A percentile compares a stretch with the other conserved stretches of the same genome.
Evolutionary conservation across 2,329 filamentous ascomycete genomes (phyloP).

Genomic region (Venturia pyrina): DNA sequence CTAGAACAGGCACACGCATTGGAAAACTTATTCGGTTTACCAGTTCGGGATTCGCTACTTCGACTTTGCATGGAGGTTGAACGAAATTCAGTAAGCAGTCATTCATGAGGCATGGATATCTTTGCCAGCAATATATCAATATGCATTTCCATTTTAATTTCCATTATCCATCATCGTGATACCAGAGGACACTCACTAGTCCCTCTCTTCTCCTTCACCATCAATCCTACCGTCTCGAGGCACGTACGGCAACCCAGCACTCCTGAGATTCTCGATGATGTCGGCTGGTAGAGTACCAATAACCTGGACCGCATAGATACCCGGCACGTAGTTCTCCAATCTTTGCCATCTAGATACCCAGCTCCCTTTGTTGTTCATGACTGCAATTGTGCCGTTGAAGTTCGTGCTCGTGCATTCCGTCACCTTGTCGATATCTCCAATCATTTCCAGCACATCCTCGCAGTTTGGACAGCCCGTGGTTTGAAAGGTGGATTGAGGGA

Average conservation of each 20-base stretch:
- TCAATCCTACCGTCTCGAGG: constrained; percentile 32
- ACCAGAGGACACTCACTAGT: background rate
- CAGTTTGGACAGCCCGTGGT: constrained; percentile 91
- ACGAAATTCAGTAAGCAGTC: background rate
- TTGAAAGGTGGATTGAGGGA: constrained; percentile 72
- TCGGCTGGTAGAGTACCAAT: constrained; percentile 61
- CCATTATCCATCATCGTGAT: background rate
- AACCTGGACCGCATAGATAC: constrained; percentile 92
- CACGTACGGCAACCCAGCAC: constrained; percentile 51
- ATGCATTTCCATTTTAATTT: background rate
- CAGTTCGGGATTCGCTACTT: too few relatives aligned
- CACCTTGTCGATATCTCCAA: constrained; percentile 68
- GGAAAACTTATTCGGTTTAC: too few relatives aligned
- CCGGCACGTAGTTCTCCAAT: constrained; percentile 75
- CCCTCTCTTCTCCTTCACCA: constrained; percentile 1
- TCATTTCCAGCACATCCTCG: constrained; percentile 80
- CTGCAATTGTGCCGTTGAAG: constrained; percentile 82
- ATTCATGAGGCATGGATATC: background rate
- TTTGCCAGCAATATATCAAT: background rate
- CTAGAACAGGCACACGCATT: too few relatives aligned
- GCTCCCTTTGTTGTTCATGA: constrained; percentile 70
- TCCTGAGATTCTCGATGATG: constrained; percentile 44
- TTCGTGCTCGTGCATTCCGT: constrained; percentile 92
- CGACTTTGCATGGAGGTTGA: too few relatives aligned
- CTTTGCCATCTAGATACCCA: constrained; percentile 98